Base-by-base conservation (phyloP, 2,329 filamentous ascomycete genomes). In the Chrysoporthe cubensis region DNA sequence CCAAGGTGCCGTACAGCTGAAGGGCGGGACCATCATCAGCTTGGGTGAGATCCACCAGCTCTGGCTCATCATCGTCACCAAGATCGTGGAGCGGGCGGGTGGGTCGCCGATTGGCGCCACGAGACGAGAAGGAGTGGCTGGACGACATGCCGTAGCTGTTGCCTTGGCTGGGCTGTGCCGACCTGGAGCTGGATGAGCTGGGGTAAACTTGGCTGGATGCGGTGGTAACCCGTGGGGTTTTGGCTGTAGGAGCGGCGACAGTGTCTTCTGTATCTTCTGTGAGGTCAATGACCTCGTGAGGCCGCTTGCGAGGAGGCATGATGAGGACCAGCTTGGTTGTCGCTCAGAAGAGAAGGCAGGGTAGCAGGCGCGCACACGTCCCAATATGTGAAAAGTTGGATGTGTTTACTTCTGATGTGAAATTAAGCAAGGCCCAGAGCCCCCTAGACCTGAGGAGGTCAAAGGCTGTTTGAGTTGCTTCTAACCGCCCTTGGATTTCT, bases 1-100 rank as follows among this genome's bases (percentile, higher is more conserved):
- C 69, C 57, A 84, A 75, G 16, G 77, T 79, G 11, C 84, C 83
- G 62, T 87, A 87, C 13, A 85, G 74, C 69, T 87, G 84, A 16
- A 76, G 75, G 26, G 70, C 71, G 1, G 79, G 78, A 1, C 75
- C 78, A 34, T 84, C 80, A 37, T 80, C 77, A 5, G 76, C 76
- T 72, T 85, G 83, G 0, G 81, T 83, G 46, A 83, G 73, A 60
- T 83, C 82, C 42, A 82, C 71, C 13, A 74, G 72, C 7, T 83
- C 81, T 4, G 78, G 77, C 46, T 83, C 81, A 13, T 76, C 74
- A 57, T 75, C 75, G 13, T 73, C 72, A n/a, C 71, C 46, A 32
- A 32, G 16, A 6, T 54, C 40, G 34, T 48, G 63, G 18, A 62
- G 32, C 14, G 60, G 62, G 43, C 16, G 50, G n/a, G 52, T 16